phyloP scores from a whole-genome alignment of 106 monocot genomes.

The Dendrobium huoshanense region DNA sequence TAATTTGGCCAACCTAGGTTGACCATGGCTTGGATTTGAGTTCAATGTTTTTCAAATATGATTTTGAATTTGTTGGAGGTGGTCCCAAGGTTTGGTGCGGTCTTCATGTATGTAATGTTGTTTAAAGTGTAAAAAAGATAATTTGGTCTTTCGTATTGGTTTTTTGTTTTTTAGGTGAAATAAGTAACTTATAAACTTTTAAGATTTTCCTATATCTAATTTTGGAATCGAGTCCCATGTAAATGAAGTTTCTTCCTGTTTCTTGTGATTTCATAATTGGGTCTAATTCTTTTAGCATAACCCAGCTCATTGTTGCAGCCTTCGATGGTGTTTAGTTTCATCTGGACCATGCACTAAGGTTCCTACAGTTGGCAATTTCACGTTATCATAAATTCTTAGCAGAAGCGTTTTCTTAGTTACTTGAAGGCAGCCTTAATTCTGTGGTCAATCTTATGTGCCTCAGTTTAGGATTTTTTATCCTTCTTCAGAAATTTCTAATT shows the following conservation, averaged over 20 bases:
- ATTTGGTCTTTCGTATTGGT: not conserved
- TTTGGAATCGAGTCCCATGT: not conserved
- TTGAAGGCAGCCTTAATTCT: not conserved
- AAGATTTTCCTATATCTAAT: not conserved
- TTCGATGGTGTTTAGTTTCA: not conserved
- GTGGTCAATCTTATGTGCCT: not conserved
- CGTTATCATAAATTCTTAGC: not conserved
- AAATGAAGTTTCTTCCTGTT: no score
- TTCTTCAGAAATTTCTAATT: not conserved
- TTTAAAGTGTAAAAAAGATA: no score
- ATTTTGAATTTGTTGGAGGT: no score
- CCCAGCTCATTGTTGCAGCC: not conserved
- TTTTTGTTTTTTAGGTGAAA: not conserved
- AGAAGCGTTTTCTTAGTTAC: not conserved
- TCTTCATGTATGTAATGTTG: no score
- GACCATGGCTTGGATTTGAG: no score
- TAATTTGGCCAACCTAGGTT: no score
- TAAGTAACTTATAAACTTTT: not conserved
- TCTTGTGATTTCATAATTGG: no score
- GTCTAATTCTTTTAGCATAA: not conserved
- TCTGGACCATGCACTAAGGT: not conserved
- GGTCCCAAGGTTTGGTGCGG: no score
- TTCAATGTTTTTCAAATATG: no score
- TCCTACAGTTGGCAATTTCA: not conserved
- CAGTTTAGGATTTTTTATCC: not conserved